Evolutionary conservation across 345 rosid genomes (phyloP), one percentile per base, ranked within the genome.

Genomic region (Brassica nigra): DNA sequence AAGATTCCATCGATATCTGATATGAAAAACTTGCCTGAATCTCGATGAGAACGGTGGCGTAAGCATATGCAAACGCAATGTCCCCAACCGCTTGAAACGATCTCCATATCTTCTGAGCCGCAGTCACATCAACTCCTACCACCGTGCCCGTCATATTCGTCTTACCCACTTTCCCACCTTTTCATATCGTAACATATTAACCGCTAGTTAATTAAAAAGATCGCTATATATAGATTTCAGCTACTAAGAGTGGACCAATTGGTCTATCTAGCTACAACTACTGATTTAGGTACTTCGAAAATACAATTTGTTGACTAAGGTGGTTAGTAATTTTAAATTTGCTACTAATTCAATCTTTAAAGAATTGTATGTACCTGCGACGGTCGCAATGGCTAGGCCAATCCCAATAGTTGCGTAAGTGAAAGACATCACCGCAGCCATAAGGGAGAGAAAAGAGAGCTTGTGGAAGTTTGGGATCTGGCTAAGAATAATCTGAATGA

Each of bases 21-120:
- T 18, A 5, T 23, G 61, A 58, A 42, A 49, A 69, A 70, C 87
- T 84, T 85, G 78, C 99, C 97, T 92, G 97, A 39, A 95, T 54
- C 61, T 54, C 61, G 10, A 54, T 54, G 61, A 54, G 61, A 54
- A 54, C 61, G 4, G 61, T 54, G 27, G 61, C 23, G 61, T 15
- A 54, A 6, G 61, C 61, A 54, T 54, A 54, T 54, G 61, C 61
- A 54, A 54, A 54, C 3, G 61, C 61, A 15, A 54, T 54, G 61
- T 54, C 61, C 61, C 61, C 61, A 2, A 54, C 61, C 61, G 61
- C 61, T 54, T 54, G 61, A 7, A 54, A 54, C 61, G 61, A 54
- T 16, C 61, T 54, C 61, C 61, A 54, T 54, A 54, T 54, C 61
- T 54, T 54, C 61, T 54, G 61, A 54, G 61, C 61, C 10, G 61